Conservation (phyloP, 352 stramenopile genomes). For the Phytophthora parvispora region DNA sequence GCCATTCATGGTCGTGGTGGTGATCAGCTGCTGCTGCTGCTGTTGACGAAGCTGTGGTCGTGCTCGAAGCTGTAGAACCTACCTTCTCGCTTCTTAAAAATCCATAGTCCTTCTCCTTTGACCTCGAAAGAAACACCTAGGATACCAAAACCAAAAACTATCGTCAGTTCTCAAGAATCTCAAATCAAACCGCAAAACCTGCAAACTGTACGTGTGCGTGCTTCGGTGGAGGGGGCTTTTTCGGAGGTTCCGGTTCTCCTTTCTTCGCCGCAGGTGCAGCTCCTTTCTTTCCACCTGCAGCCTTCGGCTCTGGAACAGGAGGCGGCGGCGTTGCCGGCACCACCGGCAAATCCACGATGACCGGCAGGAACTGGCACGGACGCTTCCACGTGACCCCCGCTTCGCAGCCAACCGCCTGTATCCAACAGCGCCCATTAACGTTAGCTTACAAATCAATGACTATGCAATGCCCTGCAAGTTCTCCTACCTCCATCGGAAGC, state of each 20-base stretch:
- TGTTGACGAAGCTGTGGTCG: not conserved
- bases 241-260: constrained; percentile 49
- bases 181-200: not conserved
- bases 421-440: not conserved
- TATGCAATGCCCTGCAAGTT: not conserved
- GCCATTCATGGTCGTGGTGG: constrained; percentile 24
- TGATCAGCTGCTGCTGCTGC: constrained; percentile 17
- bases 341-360: constrained; percentile 44
- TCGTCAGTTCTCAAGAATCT: not conserved
- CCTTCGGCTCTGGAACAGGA: constrained; percentile 40
- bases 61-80: not conserved
- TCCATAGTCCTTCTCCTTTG: constrained; percentile 25
- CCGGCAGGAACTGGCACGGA: constrained; percentile 64
- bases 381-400: constrained; percentile 67
- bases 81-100: constrained; percentile 23
- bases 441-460: not conserved
- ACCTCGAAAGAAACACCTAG: constrained; percentile 41
- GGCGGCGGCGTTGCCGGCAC: constrained; percentile 14
- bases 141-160: not conserved
- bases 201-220: constrained; percentile 53
- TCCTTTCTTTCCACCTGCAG: constrained; percentile 38
- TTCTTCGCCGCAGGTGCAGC: constrained; percentile 22
- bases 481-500: constrained; percentile 32
- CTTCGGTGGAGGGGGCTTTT: constrained; percentile 51
- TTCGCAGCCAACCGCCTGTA: not conserved